A percentile compares a stretch with the other conserved stretches of the same genome.
Conservation (phyloP, 441 rosid species). For the Geranium incanum region DNA sequence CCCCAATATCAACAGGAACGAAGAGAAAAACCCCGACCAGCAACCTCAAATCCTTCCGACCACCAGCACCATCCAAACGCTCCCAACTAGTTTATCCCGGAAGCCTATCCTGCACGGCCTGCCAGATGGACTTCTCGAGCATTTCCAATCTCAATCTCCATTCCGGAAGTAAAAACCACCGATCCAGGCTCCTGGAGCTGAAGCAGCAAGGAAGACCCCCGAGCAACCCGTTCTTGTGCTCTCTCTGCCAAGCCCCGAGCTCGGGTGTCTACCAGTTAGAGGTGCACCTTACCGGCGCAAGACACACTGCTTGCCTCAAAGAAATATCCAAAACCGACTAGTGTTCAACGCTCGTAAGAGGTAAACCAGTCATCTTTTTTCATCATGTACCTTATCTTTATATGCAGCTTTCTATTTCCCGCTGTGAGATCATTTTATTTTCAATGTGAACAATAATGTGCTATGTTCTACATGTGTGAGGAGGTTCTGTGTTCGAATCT, state of each 20-base stretch:
- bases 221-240: not conserved
- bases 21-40: not conserved
- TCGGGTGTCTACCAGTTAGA: not conserved
- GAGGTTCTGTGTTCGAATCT: too few species aligned
- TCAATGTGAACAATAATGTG: too few species aligned
- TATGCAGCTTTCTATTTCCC: too few species aligned
- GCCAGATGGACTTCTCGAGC: not conserved
- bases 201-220: not conserved
- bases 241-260: not conserved
- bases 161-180: not conserved
- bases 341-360: too few species aligned
- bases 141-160: not conserved
- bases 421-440: too few species aligned
- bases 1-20: not conserved
- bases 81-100: not conserved
- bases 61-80: not conserved
- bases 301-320: not conserved
- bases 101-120: not conserved
- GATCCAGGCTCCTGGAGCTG: not conserved
- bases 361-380: too few species aligned
- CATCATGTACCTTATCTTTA: too few species aligned
- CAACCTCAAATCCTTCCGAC: not conserved
- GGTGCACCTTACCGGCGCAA: not conserved
- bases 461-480: too few species aligned
- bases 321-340: not conserved